These are phyloP conservation scores for Leccinum fibrillosum DNA, from an alignment of 768 basidiomycete genomes.

Conservation along the genomic window DNA sequence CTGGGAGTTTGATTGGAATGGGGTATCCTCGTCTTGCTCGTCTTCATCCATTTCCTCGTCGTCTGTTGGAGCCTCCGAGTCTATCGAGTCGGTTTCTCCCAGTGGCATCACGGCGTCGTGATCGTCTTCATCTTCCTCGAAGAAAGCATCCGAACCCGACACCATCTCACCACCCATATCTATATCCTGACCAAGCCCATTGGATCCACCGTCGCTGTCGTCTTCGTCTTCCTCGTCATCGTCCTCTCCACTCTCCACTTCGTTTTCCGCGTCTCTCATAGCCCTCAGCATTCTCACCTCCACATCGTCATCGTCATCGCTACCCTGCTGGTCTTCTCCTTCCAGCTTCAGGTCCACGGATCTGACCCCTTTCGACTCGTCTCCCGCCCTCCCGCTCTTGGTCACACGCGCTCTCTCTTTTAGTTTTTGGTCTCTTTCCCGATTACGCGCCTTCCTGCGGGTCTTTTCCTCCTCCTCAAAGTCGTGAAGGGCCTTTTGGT, in stretches of 20 bases:
- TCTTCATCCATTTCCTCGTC: constrained; percentile 21
- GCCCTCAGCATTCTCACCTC: constrained; percentile 27
- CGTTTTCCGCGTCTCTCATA: constrained; percentile 28
- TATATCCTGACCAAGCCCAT: constrained; percentile 2
- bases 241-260: constrained; percentile 12
- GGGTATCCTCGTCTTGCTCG: constrained; percentile 7
- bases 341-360: constrained; percentile 5
- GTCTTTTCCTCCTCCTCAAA: constrained; percentile 38
- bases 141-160: constrained; percentile 14
- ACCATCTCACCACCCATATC: constrained; percentile 3
- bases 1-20: not conserved
- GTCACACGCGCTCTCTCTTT: constrained; percentile 44
- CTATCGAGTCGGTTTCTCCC: constrained; percentile 7
- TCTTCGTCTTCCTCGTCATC: constrained; percentile 15
- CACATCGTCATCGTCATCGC: constrained; percentile 17
- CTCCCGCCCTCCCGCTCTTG: constrained; percentile 4
- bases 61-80: constrained; percentile 14
- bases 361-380: constrained; percentile 15
- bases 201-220: constrained; percentile 11
- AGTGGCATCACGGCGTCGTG: constrained; percentile 9
- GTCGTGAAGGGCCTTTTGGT: constrained; percentile 35
- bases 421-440: constrained; percentile 45
- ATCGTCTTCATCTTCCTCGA: constrained; percentile 16
- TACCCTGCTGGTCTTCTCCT: constrained; percentile 24
- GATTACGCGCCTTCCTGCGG: constrained; percentile 43